These are phyloP conservation scores for Erigeron philadelphicus DNA, from an alignment of 140 eudicot species.

Conservation along the genomic window DNA sequence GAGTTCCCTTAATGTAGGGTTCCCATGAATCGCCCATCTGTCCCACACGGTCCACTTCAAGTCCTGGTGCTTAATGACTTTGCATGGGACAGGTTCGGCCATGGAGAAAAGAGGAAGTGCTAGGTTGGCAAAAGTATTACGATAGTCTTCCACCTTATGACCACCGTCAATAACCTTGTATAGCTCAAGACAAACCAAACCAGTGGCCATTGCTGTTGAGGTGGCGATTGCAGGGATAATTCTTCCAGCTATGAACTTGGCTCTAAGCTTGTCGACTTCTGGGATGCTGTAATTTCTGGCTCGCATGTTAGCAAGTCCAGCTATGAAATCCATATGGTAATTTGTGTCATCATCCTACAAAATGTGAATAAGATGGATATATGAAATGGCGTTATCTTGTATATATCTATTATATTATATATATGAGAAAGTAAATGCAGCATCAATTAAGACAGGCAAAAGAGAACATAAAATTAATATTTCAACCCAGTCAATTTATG, in stretches of 20 bases:
- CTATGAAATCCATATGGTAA: slow-evolving; percentile 76
- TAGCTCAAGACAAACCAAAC: slow-evolving; percentile 79
- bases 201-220: slow-evolving; percentile 79
- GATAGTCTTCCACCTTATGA: slow-evolving; percentile 75
- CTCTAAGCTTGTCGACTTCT: slow-evolving; percentile 74
- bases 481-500: too few species aligned
- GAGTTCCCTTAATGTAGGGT: slow-evolving; percentile 57
- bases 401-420: background rate
- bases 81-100: slow-evolving; percentile 73
- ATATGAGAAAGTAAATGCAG: background rate
- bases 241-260: slow-evolving; percentile 81
- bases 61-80: slow-evolving; percentile 57
- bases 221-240: slow-evolving; percentile 87
- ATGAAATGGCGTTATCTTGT: background rate
- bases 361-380: background rate
- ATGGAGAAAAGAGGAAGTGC: slow-evolving; percentile 79
- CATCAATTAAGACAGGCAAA: background rate
- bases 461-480: too few species aligned
- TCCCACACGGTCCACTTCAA: slow-evolving; percentile 87
- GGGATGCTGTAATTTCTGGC: slow-evolving; percentile 74
- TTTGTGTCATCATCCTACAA: slow-evolving; percentile 81
- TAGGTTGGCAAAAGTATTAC: slow-evolving; percentile 79
- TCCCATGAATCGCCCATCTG: slow-evolving; percentile 57
- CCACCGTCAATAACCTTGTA: slow-evolving; percentile 65
- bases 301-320: slow-evolving; percentile 76